Base-by-base conservation (phyloP, 2,329 filamentous ascomycete species). In the Fusarium beomiforme region DNA sequence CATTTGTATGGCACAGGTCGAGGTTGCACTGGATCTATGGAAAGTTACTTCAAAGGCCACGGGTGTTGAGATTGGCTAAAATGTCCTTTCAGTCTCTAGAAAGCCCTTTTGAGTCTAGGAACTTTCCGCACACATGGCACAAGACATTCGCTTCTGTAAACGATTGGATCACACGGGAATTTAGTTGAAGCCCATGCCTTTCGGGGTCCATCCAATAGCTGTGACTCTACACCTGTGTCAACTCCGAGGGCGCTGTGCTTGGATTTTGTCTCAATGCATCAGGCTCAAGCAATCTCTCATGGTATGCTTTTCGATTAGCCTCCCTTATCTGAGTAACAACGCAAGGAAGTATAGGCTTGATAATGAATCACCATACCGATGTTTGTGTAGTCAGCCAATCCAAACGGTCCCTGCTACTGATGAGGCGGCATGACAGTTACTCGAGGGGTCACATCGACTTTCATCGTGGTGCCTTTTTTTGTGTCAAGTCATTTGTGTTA, bases 321-420 rank as follows among this genome's bases (percentile, higher is more conserved):
- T 72, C 70, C 70, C 70, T 72, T 68, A 57, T 54, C 63, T 44
- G n/a, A 66, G 55, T 31, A 64, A 59, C 41, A 44, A 71, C 56
- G 39, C 31, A 53, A 56, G 59, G 34, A 33, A 39, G 50, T 46
- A 41, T 51, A n/a, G 37, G 39, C 57, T 60, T 58, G 67, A 47
- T 58, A 69, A 71, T 71, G 70, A 71, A 73, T 73, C 70, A 73
- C 56, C 70, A 73, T 71, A 24, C 70, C 70, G 43, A 54, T 36
- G 34, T 49, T 57, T 41, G 24, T 51, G n/a, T 36, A 6, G 14
- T 16, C 49, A 39, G 24, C 62, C 64, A 67, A 67, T 61, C 62
- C 44, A 47, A 43, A 29, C 44, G 29, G 51, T 70, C 54, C 66
- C 61, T 57, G 24, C 36, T 41, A 39, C 44, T 46, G 24, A 49